Evolutionary conservation across 768 basidiomycete genomes (phyloP), one percentile per base, ranked within the genome.

Genomic region (Gymnopilus dilepis): DNA sequence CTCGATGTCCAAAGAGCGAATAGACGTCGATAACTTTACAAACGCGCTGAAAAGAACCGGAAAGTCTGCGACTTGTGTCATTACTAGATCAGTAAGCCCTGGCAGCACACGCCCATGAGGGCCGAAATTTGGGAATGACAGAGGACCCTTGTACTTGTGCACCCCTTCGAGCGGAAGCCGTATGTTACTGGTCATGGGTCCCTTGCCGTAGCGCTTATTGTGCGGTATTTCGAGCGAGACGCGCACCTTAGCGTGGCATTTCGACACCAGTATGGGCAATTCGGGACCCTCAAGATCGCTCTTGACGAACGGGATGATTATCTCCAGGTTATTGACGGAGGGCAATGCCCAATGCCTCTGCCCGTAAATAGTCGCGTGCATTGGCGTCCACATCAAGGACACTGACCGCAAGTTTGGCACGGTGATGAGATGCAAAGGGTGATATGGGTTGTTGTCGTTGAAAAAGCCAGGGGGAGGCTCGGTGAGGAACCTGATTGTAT

Each of bases 231-330:
- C 56, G 3, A 73, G 56, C 15, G 65, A 51, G 33, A 68, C 62
- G 5, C 65, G 47, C 19, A 68, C 70, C 19, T 45, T 58, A 15
- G 65, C 45, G 24, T 65, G 21, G 54, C 70, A 45, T 4, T 11
- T 11, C 11, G 6, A 11, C 19, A 70, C 65, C 31, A 72, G 66
- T 0, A 37, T 56, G 11, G 69, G 63, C 17, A 69, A 60, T n/a
- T n/a, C n/a, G 19, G 70, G 70, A 37, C 70, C 70, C 17, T 69
- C 69, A 19, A 73, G 60, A 40, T 72, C 73, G 5, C 74, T 66
- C 0, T 68, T 69, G 52, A 74, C 68, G 8, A 71, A 60, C 3
- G 72, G 67, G 33, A 72, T 65, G 28, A 63, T 42, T 11, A 72
- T 65, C n/a, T 61, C 60, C 28, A 72, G 58, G 4, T 67, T 45